Conservation (phyloP, 495 filamentous ascomycete genomes). For the Viridothelium virens region DNA sequence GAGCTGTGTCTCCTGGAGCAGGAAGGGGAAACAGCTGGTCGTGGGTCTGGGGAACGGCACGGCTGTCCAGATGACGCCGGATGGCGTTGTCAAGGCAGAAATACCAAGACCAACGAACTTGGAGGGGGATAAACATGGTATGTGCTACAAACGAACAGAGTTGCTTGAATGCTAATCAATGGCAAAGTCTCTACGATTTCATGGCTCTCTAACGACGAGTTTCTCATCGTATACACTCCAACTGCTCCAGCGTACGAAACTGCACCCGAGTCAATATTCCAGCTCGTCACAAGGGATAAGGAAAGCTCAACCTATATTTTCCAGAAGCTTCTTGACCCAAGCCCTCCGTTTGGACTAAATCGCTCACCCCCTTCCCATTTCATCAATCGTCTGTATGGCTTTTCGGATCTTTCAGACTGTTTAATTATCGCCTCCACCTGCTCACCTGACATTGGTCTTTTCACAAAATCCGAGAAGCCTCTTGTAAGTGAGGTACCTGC, state of each 20-base stretch:
- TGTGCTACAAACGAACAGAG: constrained; percentile 16
- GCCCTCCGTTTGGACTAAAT: constrained; percentile 59
- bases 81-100: constrained; percentile 63
- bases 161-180: not conserved
- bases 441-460: constrained; percentile 64
- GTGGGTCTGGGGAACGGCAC: constrained; percentile 80
- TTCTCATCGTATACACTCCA: constrained; percentile 69
- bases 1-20: constrained; percentile 85
- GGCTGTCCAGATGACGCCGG: constrained; percentile 72
- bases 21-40: constrained; percentile 82
- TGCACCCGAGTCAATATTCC: constrained; percentile 54
- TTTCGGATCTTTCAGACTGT: constrained; percentile 69
- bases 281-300: constrained; percentile 61
- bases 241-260: constrained; percentile 27
- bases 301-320: constrained; percentile 51
- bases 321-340: constrained; percentile 64
- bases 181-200: constrained; percentile 65
- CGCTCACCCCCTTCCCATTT: constrained; percentile 66
- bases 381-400: constrained; percentile 64
- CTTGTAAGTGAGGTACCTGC: constrained; percentile 54
- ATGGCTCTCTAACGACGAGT: constrained; percentile 86
- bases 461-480: constrained; percentile 61
- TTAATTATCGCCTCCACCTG: constrained; percentile 77
- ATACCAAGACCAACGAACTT: constrained; percentile 71
- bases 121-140: constrained; percentile 61